Evolutionary conservation across 2,329 filamentous ascomycete species (phyloP).

Genomic region (Pseudogymnoascus sp.): DNA sequence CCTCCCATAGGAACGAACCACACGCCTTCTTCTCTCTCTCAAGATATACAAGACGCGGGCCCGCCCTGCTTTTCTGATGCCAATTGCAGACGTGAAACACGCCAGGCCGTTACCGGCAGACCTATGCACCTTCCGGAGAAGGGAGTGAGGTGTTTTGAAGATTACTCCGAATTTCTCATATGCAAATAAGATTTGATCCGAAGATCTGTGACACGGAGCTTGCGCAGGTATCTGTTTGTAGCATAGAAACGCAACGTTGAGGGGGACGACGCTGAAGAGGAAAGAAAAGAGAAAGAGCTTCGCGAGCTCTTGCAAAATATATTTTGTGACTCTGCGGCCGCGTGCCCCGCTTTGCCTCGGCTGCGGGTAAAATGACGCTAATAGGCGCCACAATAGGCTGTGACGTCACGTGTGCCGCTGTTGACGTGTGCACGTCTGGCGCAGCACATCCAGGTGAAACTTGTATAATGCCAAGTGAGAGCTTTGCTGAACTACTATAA

Average conservation of each 20-base stretch:
- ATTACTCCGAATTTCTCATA: constrained; percentile 99
- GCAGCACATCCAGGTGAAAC: neutral
- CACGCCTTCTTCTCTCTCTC: constrained; percentile 27
- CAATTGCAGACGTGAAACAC: constrained; percentile 76
- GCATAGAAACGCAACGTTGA: constrained; percentile 96
- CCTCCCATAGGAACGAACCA: constrained; percentile 68
- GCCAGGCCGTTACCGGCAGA: constrained; percentile 83
- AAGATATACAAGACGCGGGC: constrained; percentile 27
- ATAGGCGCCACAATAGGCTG: neutral
- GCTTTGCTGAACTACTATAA: neutral
- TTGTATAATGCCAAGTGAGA: neutral
- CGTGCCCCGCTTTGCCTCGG: constrained; percentile 9
- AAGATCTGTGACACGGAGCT: constrained; percentile 22
- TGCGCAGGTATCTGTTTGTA: constrained; percentile 58
- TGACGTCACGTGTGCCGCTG: neutral
- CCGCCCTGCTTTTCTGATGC: constrained; percentile 83
- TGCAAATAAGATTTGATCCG: constrained; percentile 41
- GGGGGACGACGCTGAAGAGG: constrained; percentile 66
- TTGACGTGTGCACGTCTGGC: neutral
- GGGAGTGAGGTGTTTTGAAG: constrained; percentile 53
- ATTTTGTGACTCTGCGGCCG: constrained; percentile 10
- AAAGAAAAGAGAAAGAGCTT: constrained; percentile 33
- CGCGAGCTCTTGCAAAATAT: constrained; percentile 9
- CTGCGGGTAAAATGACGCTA: neutral
- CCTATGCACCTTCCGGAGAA: constrained; percentile 38